These are phyloP conservation scores for Batkoa obscura DNA, from an alignment of 371 early-diverging fungal species.

Conservation along the genomic window DNA sequence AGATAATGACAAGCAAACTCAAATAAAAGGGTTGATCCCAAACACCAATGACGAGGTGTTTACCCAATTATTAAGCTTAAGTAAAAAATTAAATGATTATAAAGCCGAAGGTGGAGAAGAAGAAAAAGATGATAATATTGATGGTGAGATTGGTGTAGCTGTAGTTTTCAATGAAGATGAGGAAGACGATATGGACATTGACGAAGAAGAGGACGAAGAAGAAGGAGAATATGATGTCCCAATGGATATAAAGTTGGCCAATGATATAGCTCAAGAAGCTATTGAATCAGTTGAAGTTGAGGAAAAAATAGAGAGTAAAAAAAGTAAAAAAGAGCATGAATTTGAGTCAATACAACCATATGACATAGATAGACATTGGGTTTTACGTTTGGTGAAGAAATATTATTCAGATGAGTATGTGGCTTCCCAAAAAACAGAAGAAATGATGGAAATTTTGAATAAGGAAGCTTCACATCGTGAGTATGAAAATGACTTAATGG, in stretches of 20 bases:
- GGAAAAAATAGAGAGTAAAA: constrained; percentile 13
- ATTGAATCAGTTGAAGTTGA: constrained; percentile 15
- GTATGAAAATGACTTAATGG: constrained; percentile 87
- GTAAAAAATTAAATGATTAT: constrained; percentile 88
- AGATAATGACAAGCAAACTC: constrained; percentile 76
- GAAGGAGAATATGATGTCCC: constrained; percentile 21
- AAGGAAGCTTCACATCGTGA: constrained; percentile 48
- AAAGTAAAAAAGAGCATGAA: constrained; percentile 3
- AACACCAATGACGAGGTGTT: constrained; percentile 54
- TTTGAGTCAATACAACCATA: constrained; percentile 34
- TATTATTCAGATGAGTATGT: constrained; percentile 67
- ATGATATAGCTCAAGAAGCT: constrained; percentile 11
- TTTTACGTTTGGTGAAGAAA: constrained; percentile 69
- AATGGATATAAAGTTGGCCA: constrained; percentile 10
- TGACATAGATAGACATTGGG: constrained; percentile 92
- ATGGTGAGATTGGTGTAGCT: constrained; percentile 50
- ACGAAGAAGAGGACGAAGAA: constrained; percentile 27
- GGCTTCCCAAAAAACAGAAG: constrained; percentile 67
- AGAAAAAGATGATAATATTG: constrained; percentile 28
- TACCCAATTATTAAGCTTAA: constrained; percentile 69
- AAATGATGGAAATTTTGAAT: constrained; percentile 53
- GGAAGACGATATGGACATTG: constrained; percentile 14
- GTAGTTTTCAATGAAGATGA: constrained; percentile 56
- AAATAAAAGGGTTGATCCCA: constrained; percentile 48
- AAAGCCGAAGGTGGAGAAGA: constrained; percentile 17